Percentiles rank a stretch among this genome's conserved stretches.
phyloP scores from a whole-genome alignment of 257 asterid genomes.

The Salvia rosmarinus region DNA sequence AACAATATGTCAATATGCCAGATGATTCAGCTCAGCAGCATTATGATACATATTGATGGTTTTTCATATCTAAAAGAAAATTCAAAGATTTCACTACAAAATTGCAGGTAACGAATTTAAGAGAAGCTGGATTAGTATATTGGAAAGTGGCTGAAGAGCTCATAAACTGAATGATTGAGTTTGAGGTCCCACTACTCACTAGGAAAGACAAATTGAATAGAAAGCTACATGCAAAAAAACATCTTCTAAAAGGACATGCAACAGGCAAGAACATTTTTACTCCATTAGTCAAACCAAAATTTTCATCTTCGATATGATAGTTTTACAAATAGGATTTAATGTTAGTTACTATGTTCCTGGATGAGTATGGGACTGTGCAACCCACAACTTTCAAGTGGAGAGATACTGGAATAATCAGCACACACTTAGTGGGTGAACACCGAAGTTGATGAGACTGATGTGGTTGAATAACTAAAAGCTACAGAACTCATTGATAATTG shows the following conservation, averaged over 20 bases:
- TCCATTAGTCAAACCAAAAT: not conserved
- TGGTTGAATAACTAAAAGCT: conserved; percentile 8
- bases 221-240: not conserved
- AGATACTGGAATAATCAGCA: not conserved
- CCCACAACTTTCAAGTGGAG: not conserved
- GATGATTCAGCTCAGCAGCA: not conserved
- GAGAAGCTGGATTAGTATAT: not conserved
- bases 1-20: too few species aligned
- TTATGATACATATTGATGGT: too few species aligned
- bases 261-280: conserved; percentile 1
- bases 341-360: not conserved
- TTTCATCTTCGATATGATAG: not conserved
- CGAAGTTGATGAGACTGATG: not conserved
- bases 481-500: not conserved
- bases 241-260: not conserved
- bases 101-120: not conserved
- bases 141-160: not conserved
- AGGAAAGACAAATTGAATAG: conserved; percentile 7
- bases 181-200: not conserved
- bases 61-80: conserved; percentile 3
- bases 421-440: conserved; percentile 8
- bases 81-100: not conserved
- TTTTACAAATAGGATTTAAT: not conserved
- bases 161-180: conserved; percentile 5
- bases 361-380: not conserved